phyloP scores from a whole-genome alignment of 1,139 yeast genomes.

The Yamadazyma triangularis region DNA sequence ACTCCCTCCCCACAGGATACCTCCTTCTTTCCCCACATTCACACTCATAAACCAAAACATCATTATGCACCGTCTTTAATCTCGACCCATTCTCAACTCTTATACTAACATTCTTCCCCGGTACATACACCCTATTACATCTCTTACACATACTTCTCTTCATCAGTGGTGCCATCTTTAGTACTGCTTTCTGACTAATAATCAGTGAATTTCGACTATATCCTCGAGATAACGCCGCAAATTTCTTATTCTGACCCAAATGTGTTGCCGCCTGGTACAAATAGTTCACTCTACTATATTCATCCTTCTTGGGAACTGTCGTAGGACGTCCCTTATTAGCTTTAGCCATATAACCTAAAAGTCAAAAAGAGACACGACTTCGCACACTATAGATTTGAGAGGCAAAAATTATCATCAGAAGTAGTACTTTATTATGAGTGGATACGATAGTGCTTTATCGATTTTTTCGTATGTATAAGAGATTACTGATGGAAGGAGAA shows the following conservation, averaged over 20 bases:
- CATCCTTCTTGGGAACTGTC: conserved; percentile 52
- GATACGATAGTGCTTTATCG: conserved; percentile 98
- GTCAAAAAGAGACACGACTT: no score
- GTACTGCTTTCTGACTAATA: conserved; percentile 60
- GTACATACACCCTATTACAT: conserved; percentile 46
- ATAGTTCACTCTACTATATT: conserved; percentile 53
- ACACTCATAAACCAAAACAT: conserved; percentile 29
- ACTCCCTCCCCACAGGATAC: no score
- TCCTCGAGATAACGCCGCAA: conserved; percentile 41
- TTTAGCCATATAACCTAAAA: no score
- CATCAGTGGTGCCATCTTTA: conserved; percentile 55
- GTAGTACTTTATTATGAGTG: conserved; percentile 57
- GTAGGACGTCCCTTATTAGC: conserved; percentile 6
- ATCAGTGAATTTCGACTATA: conserved; percentile 43
- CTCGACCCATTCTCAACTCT: conserved; percentile 25
- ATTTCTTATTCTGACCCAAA: conserved; percentile 18
- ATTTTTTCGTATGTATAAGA: conserved; percentile 91
- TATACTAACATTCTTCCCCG: conserved; percentile 40
- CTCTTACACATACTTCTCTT: conserved; percentile 60
- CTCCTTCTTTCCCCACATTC: conserved; percentile 19
- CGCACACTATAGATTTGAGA: no score
- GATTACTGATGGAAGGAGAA: no score
- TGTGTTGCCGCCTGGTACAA: conserved; percentile 49
- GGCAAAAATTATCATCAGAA: conserved; percentile 9
- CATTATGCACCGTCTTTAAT: conserved; percentile 20